Conservation (phyloP, 306 rosid species). For the Fragaria nilgerrensis region DNA sequence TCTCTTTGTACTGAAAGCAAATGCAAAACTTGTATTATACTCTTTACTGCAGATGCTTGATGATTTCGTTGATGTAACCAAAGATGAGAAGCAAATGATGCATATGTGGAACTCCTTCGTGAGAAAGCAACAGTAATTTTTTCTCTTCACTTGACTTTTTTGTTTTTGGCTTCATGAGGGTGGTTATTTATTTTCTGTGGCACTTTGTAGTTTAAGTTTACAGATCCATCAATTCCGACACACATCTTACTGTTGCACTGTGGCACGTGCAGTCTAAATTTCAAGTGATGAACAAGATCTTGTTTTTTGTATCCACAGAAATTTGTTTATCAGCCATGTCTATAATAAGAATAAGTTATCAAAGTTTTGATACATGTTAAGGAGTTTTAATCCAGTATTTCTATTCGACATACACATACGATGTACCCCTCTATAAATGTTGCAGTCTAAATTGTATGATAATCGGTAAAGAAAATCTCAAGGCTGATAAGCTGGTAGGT, state of each 20-base stretch:
- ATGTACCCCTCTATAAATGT: background rate
- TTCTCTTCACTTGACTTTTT: slow-evolving; percentile 15
- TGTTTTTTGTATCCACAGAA: background rate
- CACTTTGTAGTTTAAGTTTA: background rate
- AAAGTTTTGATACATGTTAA: background rate
- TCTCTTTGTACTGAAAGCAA: slow-evolving; percentile 4
- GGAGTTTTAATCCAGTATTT: background rate
- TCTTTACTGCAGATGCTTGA: slow-evolving; percentile 61
- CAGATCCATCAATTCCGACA: background rate
- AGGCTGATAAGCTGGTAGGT: background rate
- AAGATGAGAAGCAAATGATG: slow-evolving; percentile 62
- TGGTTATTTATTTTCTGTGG: background rate
- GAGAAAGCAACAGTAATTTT: slow-evolving; percentile 62
- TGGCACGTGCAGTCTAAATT: background rate
- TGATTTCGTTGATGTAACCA: slow-evolving; percentile 54
- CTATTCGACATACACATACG: background rate
- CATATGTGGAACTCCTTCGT: slow-evolving; percentile 75
- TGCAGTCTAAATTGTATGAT: background rate
- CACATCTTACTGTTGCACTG: background rate
- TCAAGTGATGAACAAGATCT: background rate
- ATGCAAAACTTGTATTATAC: background rate
- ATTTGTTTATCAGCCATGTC: background rate
- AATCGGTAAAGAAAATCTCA: background rate
- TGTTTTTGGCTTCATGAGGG: background rate
- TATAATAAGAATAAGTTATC: background rate